Evolutionary conservation across 176 grass and related monocot genomes (phyloP).

Genomic region (Eleusine coracana): DNA sequence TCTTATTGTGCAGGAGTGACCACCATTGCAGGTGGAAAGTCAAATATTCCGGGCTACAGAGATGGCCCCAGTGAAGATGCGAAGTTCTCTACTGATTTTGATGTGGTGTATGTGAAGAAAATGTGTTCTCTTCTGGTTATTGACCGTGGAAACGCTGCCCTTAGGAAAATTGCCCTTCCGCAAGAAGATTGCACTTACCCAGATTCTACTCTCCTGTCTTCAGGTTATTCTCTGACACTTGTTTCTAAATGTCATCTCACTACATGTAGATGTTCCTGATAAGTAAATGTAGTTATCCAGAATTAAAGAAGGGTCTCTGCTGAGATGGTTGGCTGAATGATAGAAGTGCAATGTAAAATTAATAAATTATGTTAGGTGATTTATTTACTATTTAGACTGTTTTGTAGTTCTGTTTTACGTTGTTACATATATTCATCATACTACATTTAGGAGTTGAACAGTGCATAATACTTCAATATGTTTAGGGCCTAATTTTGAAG

Average conservation of each 20-base stretch:
- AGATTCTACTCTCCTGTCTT: slow-evolving; percentile 75
- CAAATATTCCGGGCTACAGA: slow-evolving; percentile 87
- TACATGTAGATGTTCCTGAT: slow-evolving; percentile 24
- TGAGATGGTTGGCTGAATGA: slow-evolving; percentile 23
- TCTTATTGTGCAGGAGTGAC: slow-evolving; percentile 68
- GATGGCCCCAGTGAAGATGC: slow-evolving; percentile 99
- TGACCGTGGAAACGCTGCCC: slow-evolving; percentile 94
- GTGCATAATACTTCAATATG: neutral
- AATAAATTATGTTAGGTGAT: slow-evolving; percentile 7
- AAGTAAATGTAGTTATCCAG: neutral
- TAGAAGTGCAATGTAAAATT: neutral
- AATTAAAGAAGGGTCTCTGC: neutral
- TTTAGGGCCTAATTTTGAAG: neutral
- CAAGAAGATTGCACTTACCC: slow-evolving; percentile 89
- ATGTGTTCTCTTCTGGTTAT: slow-evolving; percentile 88
- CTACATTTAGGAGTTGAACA: neutral
- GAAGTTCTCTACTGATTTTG: slow-evolving; percentile 96
- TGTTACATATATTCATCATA: slow-evolving; percentile 1
- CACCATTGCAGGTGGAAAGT: slow-evolving; percentile 98
- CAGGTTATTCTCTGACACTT: slow-evolving; percentile 56
- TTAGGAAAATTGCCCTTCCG: slow-evolving; percentile 89
- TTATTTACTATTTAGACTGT: slow-evolving; percentile 14
- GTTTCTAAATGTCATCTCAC: slow-evolving; percentile 18
- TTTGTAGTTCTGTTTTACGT: neutral
- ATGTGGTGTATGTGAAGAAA: slow-evolving; percentile 88